phyloP scores from a whole-genome alignment of 768 basidiomycete species.

The Lactarius psammicola region DNA sequence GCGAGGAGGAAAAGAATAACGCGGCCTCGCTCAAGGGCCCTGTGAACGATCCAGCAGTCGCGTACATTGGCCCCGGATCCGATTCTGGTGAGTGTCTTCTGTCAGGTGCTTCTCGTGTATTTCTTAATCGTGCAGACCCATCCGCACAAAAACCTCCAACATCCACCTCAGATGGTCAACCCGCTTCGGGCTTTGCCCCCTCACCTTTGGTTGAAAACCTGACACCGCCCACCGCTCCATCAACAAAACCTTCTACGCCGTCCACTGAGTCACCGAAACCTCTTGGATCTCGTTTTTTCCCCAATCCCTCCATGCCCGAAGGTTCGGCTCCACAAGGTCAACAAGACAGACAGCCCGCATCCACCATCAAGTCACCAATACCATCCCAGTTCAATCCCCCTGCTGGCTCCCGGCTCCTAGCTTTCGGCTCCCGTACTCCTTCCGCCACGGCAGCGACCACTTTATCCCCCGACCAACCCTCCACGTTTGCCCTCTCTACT shows the following conservation, averaged over 20 bases:
- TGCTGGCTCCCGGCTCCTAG: constrained; percentile 45
- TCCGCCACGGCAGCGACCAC: constrained; percentile 24
- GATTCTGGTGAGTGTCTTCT: constrained; percentile 22
- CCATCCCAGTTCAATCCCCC: constrained; percentile 41
- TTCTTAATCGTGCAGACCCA: constrained; percentile 5
- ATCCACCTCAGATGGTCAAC: constrained; percentile 9
- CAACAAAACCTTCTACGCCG: constrained; percentile 25
- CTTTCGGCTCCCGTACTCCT: constrained; percentile 37
- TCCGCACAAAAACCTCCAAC: constrained; percentile 9
- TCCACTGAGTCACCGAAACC: constrained; percentile 28
- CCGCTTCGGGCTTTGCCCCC: constrained; percentile 1
- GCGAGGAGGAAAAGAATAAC: constrained; percentile 57
- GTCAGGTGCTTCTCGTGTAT: neutral
- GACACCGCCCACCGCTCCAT: constrained; percentile 13
- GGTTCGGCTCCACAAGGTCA: constrained; percentile 16
- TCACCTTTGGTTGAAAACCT: constrained; percentile 15
- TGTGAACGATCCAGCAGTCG: constrained; percentile 13
- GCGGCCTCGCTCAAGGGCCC: constrained; percentile 27
- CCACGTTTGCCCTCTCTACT: constrained; percentile 26
- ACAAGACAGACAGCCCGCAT: constrained; percentile 17
- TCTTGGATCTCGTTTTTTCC: constrained; percentile 40
- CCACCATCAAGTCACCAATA: constrained; percentile 30
- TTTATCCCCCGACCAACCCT: constrained; percentile 22
- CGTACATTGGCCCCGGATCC: constrained; percentile 17
- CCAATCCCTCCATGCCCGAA: constrained; percentile 32